Percentiles rank a stretch among this genome's conserved stretches.
Conservation (phyloP, 2,329 filamentous ascomycete species). For the Ophiocordyceps camponoti-leonardi region DNA sequence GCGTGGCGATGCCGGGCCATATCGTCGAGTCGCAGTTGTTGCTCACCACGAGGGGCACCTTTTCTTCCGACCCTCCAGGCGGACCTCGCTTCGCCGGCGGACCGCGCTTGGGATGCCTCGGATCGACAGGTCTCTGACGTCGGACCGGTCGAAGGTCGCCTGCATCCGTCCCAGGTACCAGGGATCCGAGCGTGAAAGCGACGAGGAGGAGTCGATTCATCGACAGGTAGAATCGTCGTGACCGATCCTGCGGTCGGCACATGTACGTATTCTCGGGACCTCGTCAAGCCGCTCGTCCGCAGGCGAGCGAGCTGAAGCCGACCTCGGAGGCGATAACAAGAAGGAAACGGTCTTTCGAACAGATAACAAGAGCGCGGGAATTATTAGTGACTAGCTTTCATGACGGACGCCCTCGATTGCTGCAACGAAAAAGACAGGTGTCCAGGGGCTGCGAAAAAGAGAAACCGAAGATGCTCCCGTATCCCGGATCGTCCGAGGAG, state of each 20-base stretch:
- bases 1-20: slow-evolving; percentile 61
- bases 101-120: slow-evolving; percentile 9
- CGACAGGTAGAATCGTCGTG: slow-evolving; percentile 2
- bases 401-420: neutral
- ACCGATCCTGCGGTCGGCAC: neutral
- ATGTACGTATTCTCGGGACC: neutral
- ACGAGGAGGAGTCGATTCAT: slow-evolving; percentile 8
- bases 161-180: slow-evolving; percentile 5
- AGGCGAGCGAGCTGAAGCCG: too few species aligned
- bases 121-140: slow-evolving; percentile 11
- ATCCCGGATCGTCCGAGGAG: neutral
- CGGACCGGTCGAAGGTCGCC: slow-evolving; percentile 4
- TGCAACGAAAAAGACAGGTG: neutral
- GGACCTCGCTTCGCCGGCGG: slow-evolving; percentile 12
- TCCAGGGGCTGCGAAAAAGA: neutral
- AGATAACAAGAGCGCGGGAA: neutral
- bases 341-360: too few species aligned
- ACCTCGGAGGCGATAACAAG: too few species aligned
- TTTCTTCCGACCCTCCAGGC: slow-evolving; percentile 16
- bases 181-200: slow-evolving; percentile 6
- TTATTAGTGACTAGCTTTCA: neutral
- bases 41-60: slow-evolving; percentile 46
- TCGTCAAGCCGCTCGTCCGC: neutral
- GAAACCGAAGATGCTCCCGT: neutral
- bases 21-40: slow-evolving; percentile 57